Conservation (phyloP, 306 rosid genomes). For the Begonia peltatifolia region DNA sequence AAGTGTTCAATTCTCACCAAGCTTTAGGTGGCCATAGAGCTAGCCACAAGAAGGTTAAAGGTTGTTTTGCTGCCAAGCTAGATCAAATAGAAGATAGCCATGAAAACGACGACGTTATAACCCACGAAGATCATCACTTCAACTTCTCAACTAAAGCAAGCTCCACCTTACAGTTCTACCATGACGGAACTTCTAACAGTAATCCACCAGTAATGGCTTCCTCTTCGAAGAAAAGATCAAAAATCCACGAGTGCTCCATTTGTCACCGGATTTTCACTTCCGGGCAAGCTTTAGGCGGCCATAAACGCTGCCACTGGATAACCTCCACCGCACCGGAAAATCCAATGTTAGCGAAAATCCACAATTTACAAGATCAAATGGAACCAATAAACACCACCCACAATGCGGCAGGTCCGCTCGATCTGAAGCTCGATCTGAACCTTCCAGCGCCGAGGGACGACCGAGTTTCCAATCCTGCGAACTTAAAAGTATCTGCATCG, state of each 20-base stretch:
- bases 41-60: constrained; percentile 90
- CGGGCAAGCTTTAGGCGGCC: constrained; percentile 90
- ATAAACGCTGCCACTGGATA: constrained; percentile 94
- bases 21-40: constrained; percentile 99
- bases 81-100: constrained; percentile 33
- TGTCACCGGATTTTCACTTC: constrained; percentile 86
- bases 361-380: constrained; percentile 47
- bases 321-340: constrained; percentile 53
- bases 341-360: constrained; percentile 44
- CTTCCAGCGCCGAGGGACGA: constrained; percentile 49
- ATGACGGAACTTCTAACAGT: constrained; percentile 9
- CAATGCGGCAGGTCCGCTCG: constrained; percentile 42
- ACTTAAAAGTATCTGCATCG: constrained; percentile 25
- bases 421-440: constrained; percentile 73
- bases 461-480: constrained; percentile 1
- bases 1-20: constrained; percentile 88
- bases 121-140: constrained; percentile 27
- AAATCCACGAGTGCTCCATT: constrained; percentile 86
- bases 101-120: constrained; percentile 41
- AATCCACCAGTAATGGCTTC: constrained; percentile 17
- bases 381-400: constrained; percentile 27
- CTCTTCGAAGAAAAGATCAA: constrained; percentile 50
- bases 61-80: constrained; percentile 76
- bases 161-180: constrained; percentile 27
- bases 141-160: constrained; percentile 41